Evolutionary conservation across 2,329 filamentous ascomycete genomes (phyloP).

Genomic region (Magnaporthales sp.): DNA sequence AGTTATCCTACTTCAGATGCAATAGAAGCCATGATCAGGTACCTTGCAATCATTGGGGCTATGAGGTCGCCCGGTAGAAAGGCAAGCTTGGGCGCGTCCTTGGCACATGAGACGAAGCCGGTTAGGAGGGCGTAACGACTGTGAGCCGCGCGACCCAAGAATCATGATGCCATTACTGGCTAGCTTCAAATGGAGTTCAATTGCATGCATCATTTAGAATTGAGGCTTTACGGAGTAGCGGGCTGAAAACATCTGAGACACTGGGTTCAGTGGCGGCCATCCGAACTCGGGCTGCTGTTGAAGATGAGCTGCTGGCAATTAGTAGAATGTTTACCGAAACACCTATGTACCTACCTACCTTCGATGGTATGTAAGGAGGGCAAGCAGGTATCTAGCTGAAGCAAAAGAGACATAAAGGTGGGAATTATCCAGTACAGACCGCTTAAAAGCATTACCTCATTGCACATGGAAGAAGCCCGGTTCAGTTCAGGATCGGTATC

Average conservation of each 20-base stretch:
- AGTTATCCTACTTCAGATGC: neutral
- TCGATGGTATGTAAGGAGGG: neutral
- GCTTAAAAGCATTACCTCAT: neutral
- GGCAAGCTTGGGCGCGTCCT: neutral
- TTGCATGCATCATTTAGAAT: neutral
- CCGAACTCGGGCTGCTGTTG: neutral
- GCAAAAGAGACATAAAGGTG: neutral
- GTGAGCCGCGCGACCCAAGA: neutral
- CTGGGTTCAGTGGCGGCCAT: neutral
- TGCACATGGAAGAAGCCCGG: neutral
- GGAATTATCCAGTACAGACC: neutral
- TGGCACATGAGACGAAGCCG: neutral
- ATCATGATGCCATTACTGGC: neutral
- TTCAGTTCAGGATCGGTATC: neutral
- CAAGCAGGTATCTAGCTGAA: neutral
- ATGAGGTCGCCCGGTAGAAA: neutral
- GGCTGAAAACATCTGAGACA: neutral
- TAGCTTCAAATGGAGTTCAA: neutral
- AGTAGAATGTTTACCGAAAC: neutral
- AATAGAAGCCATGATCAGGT: neutral
- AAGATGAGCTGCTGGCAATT: neutral
- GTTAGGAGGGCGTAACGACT: neutral
- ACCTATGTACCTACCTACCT: neutral
- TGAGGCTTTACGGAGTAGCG: neutral
- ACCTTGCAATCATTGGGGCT: neutral